These are phyloP conservation scores for Melocanna baccifera DNA, from an alignment of 176 grass and related monocot species.

Conservation along the genomic window DNA sequence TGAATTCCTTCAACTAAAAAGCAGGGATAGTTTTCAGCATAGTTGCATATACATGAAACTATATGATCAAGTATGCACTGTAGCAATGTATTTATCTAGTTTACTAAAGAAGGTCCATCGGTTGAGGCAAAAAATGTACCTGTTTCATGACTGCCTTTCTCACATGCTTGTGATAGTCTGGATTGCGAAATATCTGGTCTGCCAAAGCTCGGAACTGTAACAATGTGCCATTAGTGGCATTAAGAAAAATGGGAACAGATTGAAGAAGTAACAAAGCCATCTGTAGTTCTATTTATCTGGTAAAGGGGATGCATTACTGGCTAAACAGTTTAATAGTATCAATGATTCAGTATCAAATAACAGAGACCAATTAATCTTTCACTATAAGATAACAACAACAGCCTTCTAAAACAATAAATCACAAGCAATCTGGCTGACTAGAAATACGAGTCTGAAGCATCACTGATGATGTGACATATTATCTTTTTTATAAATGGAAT, in stretches of 20 bases:
- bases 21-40: slow-evolving; percentile 4
- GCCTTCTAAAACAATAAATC: not conserved
- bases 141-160: slow-evolving; percentile 80
- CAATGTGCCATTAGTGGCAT: not conserved
- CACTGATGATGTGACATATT: not conserved
- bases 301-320: not conserved
- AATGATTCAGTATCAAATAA: not conserved
- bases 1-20: slow-evolving; percentile 85
- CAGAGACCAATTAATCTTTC: not conserved
- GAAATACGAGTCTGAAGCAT: not conserved
- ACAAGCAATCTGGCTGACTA: not conserved
- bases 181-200: slow-evolving; percentile 90
- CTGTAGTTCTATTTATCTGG: not conserved
- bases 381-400: not conserved
- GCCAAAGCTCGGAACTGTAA: slow-evolving; percentile 96
- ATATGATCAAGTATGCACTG: not conserved
- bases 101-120: not conserved
- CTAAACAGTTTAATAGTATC: not conserved
- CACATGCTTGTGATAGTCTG: slow-evolving; percentile 90
- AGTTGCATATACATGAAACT: slow-evolving; percentile 18
- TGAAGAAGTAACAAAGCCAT: not conserved
- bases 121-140: slow-evolving; percentile 23
- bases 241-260: not conserved
- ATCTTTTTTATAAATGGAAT: slow-evolving; percentile 6
- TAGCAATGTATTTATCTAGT: not conserved